Conservation (phyloP, 192 early-diverging fungal species). For the Coemansia sp. region DNA sequence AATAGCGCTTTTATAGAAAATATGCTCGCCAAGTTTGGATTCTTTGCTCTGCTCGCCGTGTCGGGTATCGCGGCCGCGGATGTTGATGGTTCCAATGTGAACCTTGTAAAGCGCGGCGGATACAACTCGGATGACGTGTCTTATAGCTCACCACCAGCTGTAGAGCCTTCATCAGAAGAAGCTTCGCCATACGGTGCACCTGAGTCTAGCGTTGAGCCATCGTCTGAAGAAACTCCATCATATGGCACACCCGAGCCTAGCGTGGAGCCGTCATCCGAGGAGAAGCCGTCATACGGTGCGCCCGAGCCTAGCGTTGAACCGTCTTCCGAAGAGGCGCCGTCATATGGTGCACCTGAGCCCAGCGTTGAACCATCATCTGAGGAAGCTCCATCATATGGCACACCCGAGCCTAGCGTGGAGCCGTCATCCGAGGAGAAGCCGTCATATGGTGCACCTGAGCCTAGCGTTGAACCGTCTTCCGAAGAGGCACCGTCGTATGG, state of each 20-base stretch:
- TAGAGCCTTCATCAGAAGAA: neutral
- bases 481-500: neutral
- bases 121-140: neutral
- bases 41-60: neutral
- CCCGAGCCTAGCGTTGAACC: neutral
- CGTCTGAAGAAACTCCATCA: neutral
- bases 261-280: neutral
- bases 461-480: neutral
- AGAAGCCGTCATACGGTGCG: neutral
- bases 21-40: neutral
- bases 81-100: neutral
- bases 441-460: neutral
- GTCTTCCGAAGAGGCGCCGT: neutral
- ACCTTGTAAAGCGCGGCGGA: neutral
- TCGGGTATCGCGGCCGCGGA: neutral
- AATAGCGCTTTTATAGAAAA: too few relatives aligned
- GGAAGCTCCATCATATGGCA: neutral
- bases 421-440: neutral
- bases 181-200: neutral
- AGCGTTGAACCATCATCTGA: neutral
- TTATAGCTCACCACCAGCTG: neutral
- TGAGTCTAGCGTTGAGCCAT: neutral
- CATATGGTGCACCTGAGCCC: neutral
- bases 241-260: neutral
- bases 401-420: neutral